Base-by-base conservation (phyloP, 179 eudicot genomes). In the Drosera spatulata region DNA sequence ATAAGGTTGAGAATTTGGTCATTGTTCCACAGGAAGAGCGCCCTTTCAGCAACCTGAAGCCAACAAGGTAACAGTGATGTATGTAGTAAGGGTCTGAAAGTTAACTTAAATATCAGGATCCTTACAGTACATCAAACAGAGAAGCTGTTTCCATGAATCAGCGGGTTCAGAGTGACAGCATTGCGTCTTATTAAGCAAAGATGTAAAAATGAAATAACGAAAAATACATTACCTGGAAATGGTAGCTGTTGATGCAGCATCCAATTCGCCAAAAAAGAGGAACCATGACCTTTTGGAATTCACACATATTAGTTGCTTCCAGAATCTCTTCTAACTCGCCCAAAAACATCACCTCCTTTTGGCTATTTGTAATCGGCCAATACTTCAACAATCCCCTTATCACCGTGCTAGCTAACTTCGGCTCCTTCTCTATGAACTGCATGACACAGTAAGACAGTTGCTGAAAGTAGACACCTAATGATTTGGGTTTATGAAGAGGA, bases 341-440 rank as follows among this genome's bases (percentile, higher is more conserved):
- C 60, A 90, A 77, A 69, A 90, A 90, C 95, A 90, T 84, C 66
- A 87, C 79, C 75, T 90, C 89, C 79, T 90, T 90, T 62, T 87
- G 95, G 75, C 86, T 85, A 68, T 77, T 87, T n/a, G 86, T 90
- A 4, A 90, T 73, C 2, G 95, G 97, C 97, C 97, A 90, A 59
- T 77, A 85, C 62, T 83, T 90, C 54, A 90, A 68, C 77, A 90
- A 71, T 33, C 95, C 97, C 59, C 76, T 76, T 6, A 90, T 68
- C 70, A 85, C 95, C 40, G 74, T 71, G 65, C 87, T 76, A 2
- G 80, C 80, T 61, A 90, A 69, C 62, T 82, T 85, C 3, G 88
- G 87, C 56, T 90, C 95, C 68, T 90, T 90, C 54, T 85, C 97
- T 43, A 90, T 79, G 69, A 85, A 90, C 76, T 90, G 97, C 4